Evolutionary conservation across 1,284 basidiomycete genomes (phyloP).

Genomic region (Leccinum subatratum): DNA sequence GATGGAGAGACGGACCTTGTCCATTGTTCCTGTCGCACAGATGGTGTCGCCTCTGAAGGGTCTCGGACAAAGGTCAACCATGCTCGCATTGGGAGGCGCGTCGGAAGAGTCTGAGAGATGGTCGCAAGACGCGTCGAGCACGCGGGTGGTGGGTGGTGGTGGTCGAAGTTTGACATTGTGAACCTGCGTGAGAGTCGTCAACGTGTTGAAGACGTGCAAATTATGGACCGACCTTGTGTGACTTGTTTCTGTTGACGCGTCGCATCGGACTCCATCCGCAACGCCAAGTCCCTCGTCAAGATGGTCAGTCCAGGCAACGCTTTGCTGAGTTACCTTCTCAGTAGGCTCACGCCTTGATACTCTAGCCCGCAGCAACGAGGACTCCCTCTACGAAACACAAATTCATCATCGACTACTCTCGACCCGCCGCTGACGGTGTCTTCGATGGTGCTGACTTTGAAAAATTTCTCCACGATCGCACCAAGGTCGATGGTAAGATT

Average conservation of each 20-base stretch:
- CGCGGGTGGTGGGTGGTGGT: conserved; percentile 27
- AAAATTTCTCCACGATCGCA: conserved; percentile 91
- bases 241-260: conserved; percentile 36
- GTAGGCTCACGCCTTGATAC: conserved; percentile 67
- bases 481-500: conserved; percentile 80
- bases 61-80: conserved; percentile 53
- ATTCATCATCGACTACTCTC: conserved; percentile 92
- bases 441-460: conserved; percentile 90
- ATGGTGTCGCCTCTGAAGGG: conserved; percentile 63
- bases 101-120: conserved; percentile 24
- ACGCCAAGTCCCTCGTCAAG: conserved; percentile 32
- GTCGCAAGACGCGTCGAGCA: conserved; percentile 17
- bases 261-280: conserved; percentile 22
- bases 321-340: conserved; percentile 91
- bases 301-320: conserved; percentile 73
- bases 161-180: conserved; percentile 74
- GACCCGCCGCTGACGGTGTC: conserved; percentile 85
- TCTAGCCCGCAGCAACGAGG: conserved; percentile 69
- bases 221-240: conserved; percentile 38
- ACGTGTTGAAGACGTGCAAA: background rate
- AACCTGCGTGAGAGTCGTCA: conserved; percentile 41
- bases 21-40: conserved; percentile 68
- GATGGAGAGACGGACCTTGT: conserved; percentile 48
- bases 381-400: conserved; percentile 72
- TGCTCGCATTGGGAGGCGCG: conserved; percentile 34